Percentiles rank a stretch among this genome's conserved stretches.
Conservation (phyloP, 768 basidiomycete genomes). For the Leccinum fibrillosum region DNA sequence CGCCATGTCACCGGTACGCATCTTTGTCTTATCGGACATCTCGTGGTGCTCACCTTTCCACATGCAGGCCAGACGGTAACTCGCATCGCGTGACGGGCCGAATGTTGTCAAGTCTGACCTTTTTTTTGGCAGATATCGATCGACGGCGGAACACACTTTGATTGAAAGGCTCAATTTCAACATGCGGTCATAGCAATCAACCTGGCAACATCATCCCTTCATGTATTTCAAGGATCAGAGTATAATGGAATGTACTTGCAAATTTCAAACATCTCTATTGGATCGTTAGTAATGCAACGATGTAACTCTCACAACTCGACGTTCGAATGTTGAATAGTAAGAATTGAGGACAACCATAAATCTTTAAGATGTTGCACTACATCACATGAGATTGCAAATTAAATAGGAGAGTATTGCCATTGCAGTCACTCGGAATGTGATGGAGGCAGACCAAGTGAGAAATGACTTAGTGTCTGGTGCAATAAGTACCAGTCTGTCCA, state of each 20-base stretch:
- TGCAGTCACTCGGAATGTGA: no score
- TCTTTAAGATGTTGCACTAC: no score
- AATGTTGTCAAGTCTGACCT: not conserved
- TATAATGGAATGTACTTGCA: not conserved
- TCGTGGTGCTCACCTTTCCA: not conserved
- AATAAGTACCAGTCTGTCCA: no score
- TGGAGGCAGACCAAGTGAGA: no score
- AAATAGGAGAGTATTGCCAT: no score
- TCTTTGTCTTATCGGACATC: not conserved
- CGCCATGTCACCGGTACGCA: slow-evolving; percentile 33
- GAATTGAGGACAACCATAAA: no score
- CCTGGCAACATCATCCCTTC: not conserved
- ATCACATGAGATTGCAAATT: no score
- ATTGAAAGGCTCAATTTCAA: slow-evolving; percentile 7
- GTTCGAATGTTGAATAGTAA: no score
- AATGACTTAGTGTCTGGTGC: no score
- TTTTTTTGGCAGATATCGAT: slow-evolving; percentile 16
- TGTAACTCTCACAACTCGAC: not conserved
- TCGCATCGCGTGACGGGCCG: not conserved
- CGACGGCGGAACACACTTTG: slow-evolving; percentile 25
- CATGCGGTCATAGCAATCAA: not conserved
- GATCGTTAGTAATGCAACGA: not conserved
- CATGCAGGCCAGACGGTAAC: slow-evolving; percentile 27
- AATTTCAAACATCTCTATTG: not conserved
- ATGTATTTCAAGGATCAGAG: not conserved